Base-by-base conservation (phyloP, 495 filamentous ascomycete genomes). In the Hypoxylon fragiforme region DNA sequence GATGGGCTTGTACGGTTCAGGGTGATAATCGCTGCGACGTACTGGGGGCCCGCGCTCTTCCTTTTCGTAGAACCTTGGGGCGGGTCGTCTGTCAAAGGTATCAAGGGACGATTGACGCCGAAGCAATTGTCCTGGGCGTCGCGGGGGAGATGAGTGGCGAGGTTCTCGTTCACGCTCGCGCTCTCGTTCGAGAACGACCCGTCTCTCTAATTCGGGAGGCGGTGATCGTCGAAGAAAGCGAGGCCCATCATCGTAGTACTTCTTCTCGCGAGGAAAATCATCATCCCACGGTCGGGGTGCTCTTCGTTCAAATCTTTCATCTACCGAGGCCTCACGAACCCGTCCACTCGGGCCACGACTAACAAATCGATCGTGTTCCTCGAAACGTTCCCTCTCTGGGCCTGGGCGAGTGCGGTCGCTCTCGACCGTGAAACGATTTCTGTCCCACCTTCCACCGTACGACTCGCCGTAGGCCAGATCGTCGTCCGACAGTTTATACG, bases 1-100 rank as follows among this genome's bases (percentile, higher is more conserved):
- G 34, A 81, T 76, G 1, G 75, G 75, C 12, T 81, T 73, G 39
- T 83, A 77, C 0, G 73, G 63, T 1, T 80, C 77, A 2, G 74
- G 64, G 28, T 74, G 70, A 60, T 71, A 77, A 5, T 79, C 71
- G 12, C 69, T 60, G 3, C 66, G 62, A 38, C 64, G 67, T 6
- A 67, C 62, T 3, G 73, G 71, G 3, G 75, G 73, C 5, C 62
- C 70, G 50, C 74, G 74, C 30, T 83, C 73, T 2, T 83, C 77
- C 14, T 69, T 66, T 37, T 80, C 75, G 21, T 70, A 67, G 53
- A 77, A 75, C 15, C 74, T 74, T 12, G 77, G 71, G 0, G 47
- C 50, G n/a, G 77, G 65, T 13, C 75, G 75, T 57, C 81, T 77
- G 53, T 79, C 75, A 46, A 74, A 77, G 5, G 68, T 79, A 26